Evolutionary conservation across 345 rosid genomes (phyloP).

Genomic region (Eucalyptus viminalis): DNA sequence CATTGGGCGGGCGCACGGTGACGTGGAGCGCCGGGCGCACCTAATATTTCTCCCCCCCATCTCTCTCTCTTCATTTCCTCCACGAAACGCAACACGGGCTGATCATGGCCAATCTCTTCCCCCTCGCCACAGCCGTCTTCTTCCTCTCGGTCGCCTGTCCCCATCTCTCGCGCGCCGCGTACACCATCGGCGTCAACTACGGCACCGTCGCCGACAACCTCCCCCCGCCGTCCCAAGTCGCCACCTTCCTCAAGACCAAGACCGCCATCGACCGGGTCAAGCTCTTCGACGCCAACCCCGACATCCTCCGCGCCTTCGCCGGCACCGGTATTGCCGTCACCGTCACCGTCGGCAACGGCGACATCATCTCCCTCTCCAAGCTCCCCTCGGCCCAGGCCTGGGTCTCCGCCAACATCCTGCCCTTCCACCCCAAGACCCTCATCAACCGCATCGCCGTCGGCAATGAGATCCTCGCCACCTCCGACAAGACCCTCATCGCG

Average conservation of each 20-base stretch:
- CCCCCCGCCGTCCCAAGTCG: conserved; percentile 60
- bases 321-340: conserved; percentile 54
- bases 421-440: conserved; percentile 31
- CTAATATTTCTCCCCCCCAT: too few relatives aligned
- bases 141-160: neutral
- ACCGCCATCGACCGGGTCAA: conserved; percentile 63
- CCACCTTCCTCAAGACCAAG: conserved; percentile 45
- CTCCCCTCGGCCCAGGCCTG: conserved; percentile 48
- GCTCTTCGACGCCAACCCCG: conserved; percentile 70
- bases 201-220: conserved; percentile 79
- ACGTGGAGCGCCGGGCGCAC: too few relatives aligned
- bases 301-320: conserved; percentile 61
- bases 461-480: conserved; percentile 61
- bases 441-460: conserved; percentile 61
- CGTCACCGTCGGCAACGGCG: conserved; percentile 62
- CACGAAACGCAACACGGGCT: neutral
- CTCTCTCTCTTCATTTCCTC: neutral
- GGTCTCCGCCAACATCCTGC: conserved; percentile 42
- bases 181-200: conserved; percentile 72
- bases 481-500: conserved; percentile 45
- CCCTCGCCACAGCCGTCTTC: neutral
- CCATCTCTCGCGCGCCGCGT: conserved; percentile 8
- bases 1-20: too few relatives aligned
- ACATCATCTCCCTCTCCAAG: conserved; percentile 43
- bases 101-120: neutral